Conservation (phyloP, 2,329 filamentous ascomycete genomes). For the Hypoxylon sp. region DNA sequence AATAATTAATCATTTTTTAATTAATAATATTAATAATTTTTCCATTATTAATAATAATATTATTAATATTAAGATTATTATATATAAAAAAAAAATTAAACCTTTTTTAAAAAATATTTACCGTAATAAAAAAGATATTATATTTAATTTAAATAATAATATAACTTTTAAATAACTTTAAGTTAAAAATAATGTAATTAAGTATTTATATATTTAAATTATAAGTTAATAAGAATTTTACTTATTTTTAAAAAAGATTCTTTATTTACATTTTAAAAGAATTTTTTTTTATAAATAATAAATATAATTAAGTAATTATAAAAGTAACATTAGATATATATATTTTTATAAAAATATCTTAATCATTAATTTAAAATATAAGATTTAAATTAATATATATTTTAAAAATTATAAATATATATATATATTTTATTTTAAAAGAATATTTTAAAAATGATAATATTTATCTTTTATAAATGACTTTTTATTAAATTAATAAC, state of each 20-base stretch:
- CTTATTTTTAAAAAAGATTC: not conserved
- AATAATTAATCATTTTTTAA: too few species aligned
- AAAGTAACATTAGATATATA: not conserved
- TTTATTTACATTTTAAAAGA: not conserved
- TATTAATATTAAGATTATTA: too few species aligned
- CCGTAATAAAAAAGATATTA: too few species aligned
- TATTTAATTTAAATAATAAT: too few species aligned
- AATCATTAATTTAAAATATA: not conserved
- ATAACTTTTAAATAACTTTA: too few species aligned
- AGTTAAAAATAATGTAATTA: not conserved
- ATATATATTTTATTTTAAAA: slow-evolving; percentile 1
- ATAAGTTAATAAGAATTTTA: not conserved
- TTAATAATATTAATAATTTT: too few species aligned
- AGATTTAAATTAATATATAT: not conserved
- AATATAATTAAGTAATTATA: not conserved
- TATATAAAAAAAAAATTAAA: too few species aligned
- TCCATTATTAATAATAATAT: too few species aligned
- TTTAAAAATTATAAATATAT: not conserved
- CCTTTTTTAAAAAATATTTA: too few species aligned
- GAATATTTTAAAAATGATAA: not conserved
- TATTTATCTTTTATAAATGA: not conserved
- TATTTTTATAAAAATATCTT: not conserved
- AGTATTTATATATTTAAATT: not conserved
- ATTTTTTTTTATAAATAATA: not conserved
- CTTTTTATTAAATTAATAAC: not conserved